Evolutionary conservation across 179 eudicot species (phyloP).

Genomic region (Kewa caespitosa): DNA sequence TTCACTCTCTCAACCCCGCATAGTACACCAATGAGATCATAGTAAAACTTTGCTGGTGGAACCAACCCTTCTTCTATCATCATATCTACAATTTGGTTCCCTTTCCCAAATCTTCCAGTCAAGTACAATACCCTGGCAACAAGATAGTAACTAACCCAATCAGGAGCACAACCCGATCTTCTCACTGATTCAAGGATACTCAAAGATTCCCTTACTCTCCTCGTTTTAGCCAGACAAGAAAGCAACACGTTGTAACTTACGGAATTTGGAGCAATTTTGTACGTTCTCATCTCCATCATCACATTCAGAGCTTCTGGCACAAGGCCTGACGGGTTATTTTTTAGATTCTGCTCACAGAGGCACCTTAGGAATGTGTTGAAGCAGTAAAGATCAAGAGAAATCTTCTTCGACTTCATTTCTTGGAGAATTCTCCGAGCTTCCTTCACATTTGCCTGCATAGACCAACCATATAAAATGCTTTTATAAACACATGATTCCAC

Average conservation of each 20-base stretch:
- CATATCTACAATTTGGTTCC: constrained; percentile 54
- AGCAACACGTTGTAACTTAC: constrained; percentile 54
- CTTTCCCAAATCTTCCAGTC: constrained; percentile 66
- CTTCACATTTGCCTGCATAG: constrained; percentile 47
- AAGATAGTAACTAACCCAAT: constrained; percentile 60
- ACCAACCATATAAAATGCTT: constrained; percentile 58
- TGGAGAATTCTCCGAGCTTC: constrained; percentile 54
- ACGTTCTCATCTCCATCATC: constrained; percentile 63
- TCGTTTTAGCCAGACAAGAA: constrained; percentile 49
- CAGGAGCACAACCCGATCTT: constrained; percentile 50
- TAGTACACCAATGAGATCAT: constrained; percentile 53
- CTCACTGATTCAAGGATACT: constrained; percentile 41
- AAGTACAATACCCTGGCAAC: constrained; percentile 52
- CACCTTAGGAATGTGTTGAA: constrained; percentile 59
- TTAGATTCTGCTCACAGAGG: constrained; percentile 52
- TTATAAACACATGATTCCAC: constrained; percentile 46
- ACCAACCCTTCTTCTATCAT: constrained; percentile 46
- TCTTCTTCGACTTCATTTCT: constrained; percentile 51
- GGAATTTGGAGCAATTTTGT: constrained; percentile 46
- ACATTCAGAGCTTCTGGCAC: constrained; percentile 66
- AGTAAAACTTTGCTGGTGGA: constrained; percentile 51
- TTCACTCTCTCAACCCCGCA: constrained; percentile 64
- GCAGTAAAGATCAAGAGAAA: constrained; percentile 51
- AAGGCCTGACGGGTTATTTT: constrained; percentile 57
- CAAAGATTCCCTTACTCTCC: constrained; percentile 60